Evolutionary conservation across 83 land plant species (phyloP).

Genomic region (Picea mariana): DNA sequence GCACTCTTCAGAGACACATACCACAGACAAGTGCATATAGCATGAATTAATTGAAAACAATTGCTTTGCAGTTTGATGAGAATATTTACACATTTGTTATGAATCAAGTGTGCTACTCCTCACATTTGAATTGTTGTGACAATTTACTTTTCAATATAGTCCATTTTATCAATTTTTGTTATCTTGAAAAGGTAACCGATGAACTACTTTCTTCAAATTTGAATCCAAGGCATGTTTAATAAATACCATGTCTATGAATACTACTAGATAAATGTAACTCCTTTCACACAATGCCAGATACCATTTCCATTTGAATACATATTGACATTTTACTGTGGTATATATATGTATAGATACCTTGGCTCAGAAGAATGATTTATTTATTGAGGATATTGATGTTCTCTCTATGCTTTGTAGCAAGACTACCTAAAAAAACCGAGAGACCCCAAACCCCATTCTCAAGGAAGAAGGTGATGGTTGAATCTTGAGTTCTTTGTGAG

Average conservation of each 20-base stretch:
- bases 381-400: background rate
- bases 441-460: too few relatives aligned
- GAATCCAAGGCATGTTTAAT: too few relatives aligned
- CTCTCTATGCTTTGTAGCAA: constrained; percentile 40
- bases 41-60: constrained; percentile 62
- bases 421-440: constrained; percentile 47
- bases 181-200: background rate
- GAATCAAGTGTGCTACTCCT: constrained; percentile 49
- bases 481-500: too few relatives aligned
- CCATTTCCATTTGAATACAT: too few relatives aligned
- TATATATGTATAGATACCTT: too few relatives aligned
- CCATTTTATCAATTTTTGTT: background rate
- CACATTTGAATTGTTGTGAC: background rate
- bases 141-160: background rate
- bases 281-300: too few relatives aligned
- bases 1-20: constrained; percentile 69
- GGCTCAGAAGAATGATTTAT: too few relatives aligned
- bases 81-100: constrained; percentile 64
- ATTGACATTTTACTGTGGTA: too few relatives aligned
- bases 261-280: too few relatives aligned
- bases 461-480: too few relatives aligned
- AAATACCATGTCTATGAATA: too few relatives aligned
- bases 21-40: constrained; percentile 68
- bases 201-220: background rate
- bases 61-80: constrained; percentile 78